These are phyloP conservation scores for Limnanthes douglasii DNA, from an alignment of 345 rosid genomes.

Conservation along the genomic window DNA sequence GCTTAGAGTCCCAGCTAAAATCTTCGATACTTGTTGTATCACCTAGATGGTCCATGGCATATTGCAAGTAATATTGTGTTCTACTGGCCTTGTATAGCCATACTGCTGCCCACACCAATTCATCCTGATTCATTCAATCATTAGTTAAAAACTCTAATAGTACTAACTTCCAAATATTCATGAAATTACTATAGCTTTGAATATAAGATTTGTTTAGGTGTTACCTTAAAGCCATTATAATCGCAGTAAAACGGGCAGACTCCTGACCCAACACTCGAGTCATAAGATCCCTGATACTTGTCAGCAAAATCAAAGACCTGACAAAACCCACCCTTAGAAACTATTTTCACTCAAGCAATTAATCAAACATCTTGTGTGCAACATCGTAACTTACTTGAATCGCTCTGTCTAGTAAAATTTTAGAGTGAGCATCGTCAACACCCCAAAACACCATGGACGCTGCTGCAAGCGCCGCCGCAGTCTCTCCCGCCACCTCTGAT, in stretches of 20 bases:
- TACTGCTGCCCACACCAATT: constrained; percentile 77
- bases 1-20: constrained; percentile 82
- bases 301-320: constrained; percentile 75
- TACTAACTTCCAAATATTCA: background rate
- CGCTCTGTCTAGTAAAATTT: constrained; percentile 37
- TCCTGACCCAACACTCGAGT: constrained; percentile 25
- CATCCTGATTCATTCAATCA: constrained; percentile 34
- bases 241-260: constrained; percentile 84
- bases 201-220: background rate
- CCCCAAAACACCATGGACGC: constrained; percentile 50
- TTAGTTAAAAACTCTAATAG: too few species aligned
- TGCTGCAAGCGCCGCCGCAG: constrained; percentile 78
- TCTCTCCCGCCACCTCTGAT: constrained; percentile 74
- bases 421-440: constrained; percentile 31
- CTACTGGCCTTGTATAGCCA: constrained; percentile 73
- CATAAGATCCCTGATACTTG: constrained; percentile 52
- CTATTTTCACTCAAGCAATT: background rate
- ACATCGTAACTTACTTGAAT: constrained; percentile 13
- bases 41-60: constrained; percentile 14
- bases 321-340: constrained; percentile 5
- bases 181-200: background rate
- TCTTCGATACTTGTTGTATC: constrained; percentile 16
- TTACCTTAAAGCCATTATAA: constrained; percentile 55
- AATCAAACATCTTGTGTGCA: background rate
- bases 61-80: constrained; percentile 26